phyloP scores from a whole-genome alignment of 202 grass and related monocot genomes.

The Tripidium arundinaceum region DNA sequence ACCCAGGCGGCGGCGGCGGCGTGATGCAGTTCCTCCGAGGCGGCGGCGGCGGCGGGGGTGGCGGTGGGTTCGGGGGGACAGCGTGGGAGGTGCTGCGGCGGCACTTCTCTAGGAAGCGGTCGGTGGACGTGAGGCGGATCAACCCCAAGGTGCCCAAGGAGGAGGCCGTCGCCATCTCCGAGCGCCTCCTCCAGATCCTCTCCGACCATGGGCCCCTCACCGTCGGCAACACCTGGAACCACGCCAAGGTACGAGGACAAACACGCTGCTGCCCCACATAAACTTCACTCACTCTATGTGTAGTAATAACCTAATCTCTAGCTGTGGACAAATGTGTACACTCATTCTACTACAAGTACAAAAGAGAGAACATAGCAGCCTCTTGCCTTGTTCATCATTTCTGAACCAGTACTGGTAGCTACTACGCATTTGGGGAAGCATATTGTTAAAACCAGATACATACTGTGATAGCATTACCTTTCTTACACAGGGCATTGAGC shows the following conservation, averaged over 20 bases:
- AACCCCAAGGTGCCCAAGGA: constrained; percentile 86
- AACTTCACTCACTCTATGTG: background rate
- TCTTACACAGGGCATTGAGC: background rate
- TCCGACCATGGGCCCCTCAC: constrained; percentile 75
- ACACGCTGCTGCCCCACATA: background rate
- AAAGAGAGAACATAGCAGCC: background rate
- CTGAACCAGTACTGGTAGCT: background rate
- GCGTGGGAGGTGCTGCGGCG: constrained; percentile 43
- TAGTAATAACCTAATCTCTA: background rate
- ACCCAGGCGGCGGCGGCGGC: constrained; percentile 6
- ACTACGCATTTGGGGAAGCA: background rate
- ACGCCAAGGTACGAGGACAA: constrained; percentile 52
- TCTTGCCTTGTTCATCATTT: background rate
- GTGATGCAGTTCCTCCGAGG: constrained; percentile 63
- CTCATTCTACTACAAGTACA: background rate
- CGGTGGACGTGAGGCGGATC: constrained; percentile 63
- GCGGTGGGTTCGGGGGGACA: constrained; percentile 1
- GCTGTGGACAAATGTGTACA: background rate
- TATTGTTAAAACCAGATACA: too few species aligned
- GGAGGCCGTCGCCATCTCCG: constrained; percentile 75
- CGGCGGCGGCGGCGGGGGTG: background rate
- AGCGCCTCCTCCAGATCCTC: constrained; percentile 70
- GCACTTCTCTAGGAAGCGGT: constrained; percentile 72
- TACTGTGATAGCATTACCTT: background rate
- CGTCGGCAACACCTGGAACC: constrained; percentile 76